Base-by-base conservation (phyloP, 1,284 basidiomycete genomes). In the Cryptococcus jaspeensis region DNA sequence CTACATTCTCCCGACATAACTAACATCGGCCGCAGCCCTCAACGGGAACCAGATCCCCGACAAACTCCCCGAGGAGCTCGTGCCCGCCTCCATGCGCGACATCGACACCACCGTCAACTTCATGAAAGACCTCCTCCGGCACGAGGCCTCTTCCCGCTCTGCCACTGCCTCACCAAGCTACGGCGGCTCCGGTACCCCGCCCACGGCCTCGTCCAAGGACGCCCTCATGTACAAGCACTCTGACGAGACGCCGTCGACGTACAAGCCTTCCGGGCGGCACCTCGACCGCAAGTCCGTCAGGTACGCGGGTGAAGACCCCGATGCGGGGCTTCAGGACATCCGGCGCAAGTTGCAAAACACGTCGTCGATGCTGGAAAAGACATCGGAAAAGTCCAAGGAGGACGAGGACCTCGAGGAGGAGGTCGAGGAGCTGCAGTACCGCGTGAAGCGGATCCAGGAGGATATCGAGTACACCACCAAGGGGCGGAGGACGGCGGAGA, bases 31-130 rank as follows among this genome's bases (percentile, higher is more conserved):
- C 50, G 2, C 64, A 95, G 92, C 85, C 42, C 81, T 97, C 41
- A 97, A 96, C 73, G 95, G 96, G 9, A 95, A 92, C 76, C 84
- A 87, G 3, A 85, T 99, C 45, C 96, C 96, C 0, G 87, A 91
- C 39, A 81, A 84, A 52, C 85, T 98, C 0, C 95, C 95, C 1
- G 78, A 85, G 7, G 96, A 99, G 78, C 85, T 99, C 47, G 82
- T 94, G 5, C 96, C 95, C 0, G 91, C 94, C 0, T 99, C 95
- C 0, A 86, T 91, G 57, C 85, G 88, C 37, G 93, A 97, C 74
- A 87, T 99, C 40, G 90, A 90, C 73, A 85, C 85, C 40, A 95
- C 92, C 3, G 94, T 98, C 63, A 88, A 92, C 71, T 88, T 96
- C 69, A 81, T 99, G 64, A 92, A 91, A 64, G 88, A 90, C 65